Evolutionary conservation across 106 monocot species (phyloP).

Genomic region (Acorus gramineus): DNA sequence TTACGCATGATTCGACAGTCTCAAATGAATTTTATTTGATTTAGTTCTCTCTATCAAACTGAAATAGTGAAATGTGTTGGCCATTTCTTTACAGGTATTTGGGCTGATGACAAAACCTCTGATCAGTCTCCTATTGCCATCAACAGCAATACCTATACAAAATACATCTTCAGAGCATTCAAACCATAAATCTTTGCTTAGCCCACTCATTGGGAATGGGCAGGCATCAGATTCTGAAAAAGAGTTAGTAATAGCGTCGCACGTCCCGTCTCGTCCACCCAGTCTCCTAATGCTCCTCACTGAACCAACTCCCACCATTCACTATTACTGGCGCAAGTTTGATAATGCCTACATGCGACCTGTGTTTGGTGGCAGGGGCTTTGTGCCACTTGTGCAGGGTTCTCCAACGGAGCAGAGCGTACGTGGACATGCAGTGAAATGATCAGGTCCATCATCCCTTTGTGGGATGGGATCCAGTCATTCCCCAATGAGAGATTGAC

Average conservation of each 20-base stretch:
- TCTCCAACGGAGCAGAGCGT: slow-evolving; percentile 62
- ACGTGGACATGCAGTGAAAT: slow-evolving; percentile 3
- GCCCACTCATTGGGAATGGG: slow-evolving; percentile 39
- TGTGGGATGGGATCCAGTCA: too few relatives aligned
- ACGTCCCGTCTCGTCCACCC: slow-evolving; percentile 23
- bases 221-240: slow-evolving; percentile 46
- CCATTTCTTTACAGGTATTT: slow-evolving; percentile 48
- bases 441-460: too few relatives aligned
- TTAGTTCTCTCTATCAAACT: background rate
- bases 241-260: background rate
- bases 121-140: slow-evolving; percentile 47
- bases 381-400: slow-evolving; percentile 69
- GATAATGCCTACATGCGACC: slow-evolving; percentile 83
- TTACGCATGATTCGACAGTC: background rate
- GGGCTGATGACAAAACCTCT: slow-evolving; percentile 85
- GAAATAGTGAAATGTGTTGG: background rate
- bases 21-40: background rate
- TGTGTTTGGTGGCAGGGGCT: slow-evolving; percentile 79
- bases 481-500: too few relatives aligned
- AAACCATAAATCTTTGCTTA: slow-evolving; percentile 41
- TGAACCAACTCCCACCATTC: slow-evolving; percentile 59
- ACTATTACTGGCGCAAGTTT: slow-evolving; percentile 88
- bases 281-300: slow-evolving; percentile 78
- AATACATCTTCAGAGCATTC: slow-evolving; percentile 36
- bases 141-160: slow-evolving; percentile 1